Evolutionary conservation across 2,329 filamentous ascomycete genomes (phyloP).

Genomic region (Fusarium sp.): DNA sequence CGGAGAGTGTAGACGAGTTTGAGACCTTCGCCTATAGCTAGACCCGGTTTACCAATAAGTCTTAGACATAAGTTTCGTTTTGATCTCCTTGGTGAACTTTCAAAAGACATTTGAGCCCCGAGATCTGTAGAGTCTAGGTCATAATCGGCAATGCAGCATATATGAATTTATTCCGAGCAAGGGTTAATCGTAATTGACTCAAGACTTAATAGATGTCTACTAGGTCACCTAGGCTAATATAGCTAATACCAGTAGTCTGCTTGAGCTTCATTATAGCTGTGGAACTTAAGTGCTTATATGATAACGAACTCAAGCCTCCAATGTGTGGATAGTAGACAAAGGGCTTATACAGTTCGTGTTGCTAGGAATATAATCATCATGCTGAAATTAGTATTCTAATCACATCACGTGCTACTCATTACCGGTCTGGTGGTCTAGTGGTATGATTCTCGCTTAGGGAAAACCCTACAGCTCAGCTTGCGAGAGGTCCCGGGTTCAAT

Average conservation of each 20-base stretch:
- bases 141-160: rapidly evolving
- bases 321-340: not conserved
- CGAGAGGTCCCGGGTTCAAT: conserved; percentile 60
- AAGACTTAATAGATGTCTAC: not conserved
- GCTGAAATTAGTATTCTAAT: rapidly evolving
- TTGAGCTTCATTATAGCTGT: not conserved
- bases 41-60: rapidly evolving
- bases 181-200: not conserved
- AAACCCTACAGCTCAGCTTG: conserved; percentile 51
- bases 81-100: rapidly evolving
- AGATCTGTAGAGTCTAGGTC: rapidly evolving
- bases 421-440: conserved; percentile 68
- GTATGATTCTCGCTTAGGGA: conserved; percentile 79
- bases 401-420: not conserved
- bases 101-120: rapidly evolving
- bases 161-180: too few species aligned
- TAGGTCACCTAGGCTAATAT: rapidly evolving
- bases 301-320: rapidly evolving
- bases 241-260: rapidly evolving
- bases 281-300: rapidly evolving
- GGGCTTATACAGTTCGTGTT: rapidly evolving
- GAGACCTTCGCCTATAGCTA: not conserved
- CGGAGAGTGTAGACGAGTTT: not conserved
- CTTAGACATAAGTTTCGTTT: not conserved
- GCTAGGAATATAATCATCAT: rapidly evolving